phyloP scores from a whole-genome alignment of 2,329 filamentous ascomycete genomes.

The Acrocalymma vagum region DNA sequence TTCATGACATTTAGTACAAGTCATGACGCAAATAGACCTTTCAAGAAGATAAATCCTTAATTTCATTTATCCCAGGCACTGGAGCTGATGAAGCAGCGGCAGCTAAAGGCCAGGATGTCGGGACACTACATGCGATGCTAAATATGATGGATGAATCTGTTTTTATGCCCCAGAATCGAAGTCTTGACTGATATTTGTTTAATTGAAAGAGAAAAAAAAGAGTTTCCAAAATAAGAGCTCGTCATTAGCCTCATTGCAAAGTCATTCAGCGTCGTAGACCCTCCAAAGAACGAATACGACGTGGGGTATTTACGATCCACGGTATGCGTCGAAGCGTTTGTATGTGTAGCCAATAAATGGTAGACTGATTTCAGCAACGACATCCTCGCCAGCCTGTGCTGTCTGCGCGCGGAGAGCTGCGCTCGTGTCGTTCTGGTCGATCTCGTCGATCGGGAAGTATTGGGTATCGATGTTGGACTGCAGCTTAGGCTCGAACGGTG shows the following conservation, averaged over 20 bases:
- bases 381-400: constrained; percentile 73
- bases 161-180: constrained; percentile 12
- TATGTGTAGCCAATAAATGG: constrained; percentile 98
- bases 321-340: constrained; percentile 87
- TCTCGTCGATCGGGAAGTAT: constrained; percentile 99
- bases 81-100: no score
- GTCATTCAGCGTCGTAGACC: constrained; percentile 12
- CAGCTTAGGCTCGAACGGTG: constrained; percentile 93
- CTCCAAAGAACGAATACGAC: no score
- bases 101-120: no score
- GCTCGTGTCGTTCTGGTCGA: constrained; percentile 94
- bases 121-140: no score
- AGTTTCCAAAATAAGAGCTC: no score
- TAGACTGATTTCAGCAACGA: constrained; percentile 92
- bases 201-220: no score
- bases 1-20: no score
- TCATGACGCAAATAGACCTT: no score
- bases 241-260: constrained; percentile 15
- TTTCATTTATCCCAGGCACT: no score
- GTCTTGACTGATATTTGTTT: constrained; percentile 16
- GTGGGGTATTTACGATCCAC: constrained; percentile 43
- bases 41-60: no score
- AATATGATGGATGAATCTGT: no score
- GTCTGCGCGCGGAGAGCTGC: constrained; percentile 87
- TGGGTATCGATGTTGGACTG: constrained; percentile 94